Base-by-base conservation (phyloP, 148 eudicot species). In the Limonium bicolor region DNA sequence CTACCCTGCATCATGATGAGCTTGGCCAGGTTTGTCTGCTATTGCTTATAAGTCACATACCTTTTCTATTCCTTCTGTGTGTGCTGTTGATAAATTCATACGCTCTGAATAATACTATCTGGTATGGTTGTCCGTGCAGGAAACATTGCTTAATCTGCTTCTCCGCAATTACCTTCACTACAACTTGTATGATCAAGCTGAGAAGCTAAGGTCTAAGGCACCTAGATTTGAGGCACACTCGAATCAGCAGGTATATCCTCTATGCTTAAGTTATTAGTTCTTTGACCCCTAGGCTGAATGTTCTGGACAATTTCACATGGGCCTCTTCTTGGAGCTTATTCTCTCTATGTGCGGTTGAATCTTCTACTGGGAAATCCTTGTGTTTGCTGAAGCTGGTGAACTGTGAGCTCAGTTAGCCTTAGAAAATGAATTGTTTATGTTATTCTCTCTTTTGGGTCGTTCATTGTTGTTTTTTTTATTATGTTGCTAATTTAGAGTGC, bases 191-290 rank as follows among this genome's bases (percentile, higher is more conserved):
- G 94, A 87, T 55, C 88, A 78, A 54, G 94, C 94, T 13, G 94
- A 87, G 66, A 86, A 82, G 60, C 62, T 88, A 71, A 83, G 97
- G 51, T 80, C 97, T 21, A 88, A 84, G 84, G 94, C 97, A 38
- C 97, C 97, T 27, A 86, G 92, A 60, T 88, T 88, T 66, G 97
- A 86, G 58, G 92, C 97, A 20, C 97, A 88, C 48, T 88, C 97
- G 41, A 88, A 88, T 46, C 94, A 80, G 69, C 97, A 88, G 94
- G 97, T 65, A 80, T 42, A 3, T 44, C 33, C 53, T 47, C 12
- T 25, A 12, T 14, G 28, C 30, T 41, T 5, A 10, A 16, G 20
- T 29, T 13, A 4, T 32, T 26, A 6, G 7, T 18, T 27, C n/a
- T n/a, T n/a, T n/a, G n/a, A n/a, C n/a, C n/a, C n/a, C n/a, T n/a